Conservation (phyloP, 139 green algal species). For the Micractinium sp. region DNA sequence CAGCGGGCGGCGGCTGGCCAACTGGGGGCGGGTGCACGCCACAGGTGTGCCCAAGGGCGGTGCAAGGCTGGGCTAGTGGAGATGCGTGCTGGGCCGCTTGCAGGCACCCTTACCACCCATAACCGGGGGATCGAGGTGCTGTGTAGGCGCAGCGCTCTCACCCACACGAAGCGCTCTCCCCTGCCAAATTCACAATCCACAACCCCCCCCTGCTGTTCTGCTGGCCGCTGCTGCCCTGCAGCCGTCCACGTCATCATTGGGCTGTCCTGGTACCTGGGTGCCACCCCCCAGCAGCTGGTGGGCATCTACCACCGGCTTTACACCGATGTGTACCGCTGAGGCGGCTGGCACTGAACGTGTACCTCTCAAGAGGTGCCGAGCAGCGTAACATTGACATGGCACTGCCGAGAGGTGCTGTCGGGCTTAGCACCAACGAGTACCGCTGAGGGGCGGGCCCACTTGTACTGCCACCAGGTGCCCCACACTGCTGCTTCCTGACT, state of each 20-base stretch:
- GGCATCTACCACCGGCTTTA: conserved; percentile 68
- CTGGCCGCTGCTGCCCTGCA: neutral
- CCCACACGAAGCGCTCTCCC: neutral
- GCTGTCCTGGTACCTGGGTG: conserved; percentile 12
- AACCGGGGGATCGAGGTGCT: neutral
- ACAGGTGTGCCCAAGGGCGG: conserved; percentile 30
- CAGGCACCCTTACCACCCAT: no score
- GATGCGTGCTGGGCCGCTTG: neutral
- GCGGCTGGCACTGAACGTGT: neutral
- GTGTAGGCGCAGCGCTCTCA: neutral
- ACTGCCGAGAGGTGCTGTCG: no score
- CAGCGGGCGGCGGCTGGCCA: conserved; percentile 69
- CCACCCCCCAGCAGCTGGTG: conserved; percentile 50
- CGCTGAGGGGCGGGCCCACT: no score
- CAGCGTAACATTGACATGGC: no score
- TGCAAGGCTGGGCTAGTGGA: neutral
- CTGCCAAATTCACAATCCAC: neutral
- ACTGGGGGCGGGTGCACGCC: conserved; percentile 56
- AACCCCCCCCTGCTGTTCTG: neutral
- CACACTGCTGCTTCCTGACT: no score
- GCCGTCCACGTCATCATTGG: conserved; percentile 17
- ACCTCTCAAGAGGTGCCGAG: neutral
- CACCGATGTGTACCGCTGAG: conserved; percentile 60
- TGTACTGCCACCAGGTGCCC: no score
- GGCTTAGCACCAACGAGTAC: no score